phyloP scores from a whole-genome alignment of 352 stramenopile species.

The Globisporangium mamillatum region DNA sequence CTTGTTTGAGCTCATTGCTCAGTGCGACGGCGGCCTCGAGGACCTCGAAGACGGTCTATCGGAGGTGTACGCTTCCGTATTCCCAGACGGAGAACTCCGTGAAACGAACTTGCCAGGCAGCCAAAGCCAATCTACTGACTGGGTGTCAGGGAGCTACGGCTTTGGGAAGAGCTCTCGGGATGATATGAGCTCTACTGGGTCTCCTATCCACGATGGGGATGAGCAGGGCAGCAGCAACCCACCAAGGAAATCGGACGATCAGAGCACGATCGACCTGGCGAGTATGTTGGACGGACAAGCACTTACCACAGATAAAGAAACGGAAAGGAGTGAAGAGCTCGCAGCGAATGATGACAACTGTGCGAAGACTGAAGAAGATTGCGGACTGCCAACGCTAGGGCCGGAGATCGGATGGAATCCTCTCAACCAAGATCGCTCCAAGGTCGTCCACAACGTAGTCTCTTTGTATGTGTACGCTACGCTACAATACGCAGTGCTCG shows the following conservation, averaged over 20 bases:
- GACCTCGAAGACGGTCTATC: slow-evolving; percentile 19
- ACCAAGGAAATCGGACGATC: background rate
- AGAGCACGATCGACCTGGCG: background rate
- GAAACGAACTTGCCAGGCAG: background rate
- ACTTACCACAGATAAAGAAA: background rate
- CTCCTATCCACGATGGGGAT: background rate
- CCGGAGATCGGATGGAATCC: slow-evolving; percentile 22
- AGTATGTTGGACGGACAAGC: background rate
- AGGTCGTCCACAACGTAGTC: slow-evolving; percentile 21
- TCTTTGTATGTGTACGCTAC: slow-evolving; percentile 23
- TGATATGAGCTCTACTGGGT: no score
- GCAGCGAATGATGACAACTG: background rate
- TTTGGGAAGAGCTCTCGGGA: background rate
- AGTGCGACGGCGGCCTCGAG: slow-evolving; percentile 19
- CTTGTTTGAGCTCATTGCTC: slow-evolving; percentile 9
- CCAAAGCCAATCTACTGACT: background rate
- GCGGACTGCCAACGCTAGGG: background rate
- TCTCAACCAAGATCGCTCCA: slow-evolving; percentile 17
- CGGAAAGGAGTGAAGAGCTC: background rate
- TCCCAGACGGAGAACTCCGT: background rate
- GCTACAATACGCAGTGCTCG: slow-evolving; percentile 22
- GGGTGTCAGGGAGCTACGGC: background rate
- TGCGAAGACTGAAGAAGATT: background rate
- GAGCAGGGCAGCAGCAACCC: background rate
- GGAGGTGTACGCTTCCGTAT: slow-evolving; percentile 15